Base-by-base conservation (phyloP, 2,329 filamentous ascomycete species). In the Ophiocordyceps camponoti-floridani region DNA sequence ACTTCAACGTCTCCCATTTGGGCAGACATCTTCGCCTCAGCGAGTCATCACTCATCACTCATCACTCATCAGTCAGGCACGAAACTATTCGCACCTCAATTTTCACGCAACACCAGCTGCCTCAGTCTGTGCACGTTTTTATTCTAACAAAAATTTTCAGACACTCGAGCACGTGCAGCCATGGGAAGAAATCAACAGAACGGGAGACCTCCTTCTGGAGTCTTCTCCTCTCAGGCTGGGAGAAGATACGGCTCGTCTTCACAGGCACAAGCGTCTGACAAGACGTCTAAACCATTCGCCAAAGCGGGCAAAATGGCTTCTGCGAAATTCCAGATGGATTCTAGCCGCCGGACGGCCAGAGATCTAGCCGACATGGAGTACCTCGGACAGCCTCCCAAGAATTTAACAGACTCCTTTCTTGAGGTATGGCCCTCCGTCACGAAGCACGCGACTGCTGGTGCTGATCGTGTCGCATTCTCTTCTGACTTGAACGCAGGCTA, bases 401-500 rank as follows among this genome's bases (percentile, higher is more conserved):
- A 42, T 10, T 14, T 30, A 27, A 14, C 18, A 16, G 16, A 38
- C 13, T 19, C 35, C 9, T 16, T 38, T 10, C 8, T 42, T n/a
- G 41, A 42, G 41, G 41, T 31, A 31, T 19, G 23, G 18, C 26
- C 14, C 35, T 38, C 35, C 18, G 13, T n/a, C n/a, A 9, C 35
- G 35, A 18, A 19, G 35, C 16, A 38, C n/a, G 16, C 35, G 11
- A 16, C 26, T 28, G 14, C 27, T 4, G 7, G 14, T 8, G 26
- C 26, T 42, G 9, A 11, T 10, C 26, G n/a, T 11, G 14, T 16
- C 18, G 18, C 11, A 19, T 3, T 42, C 6, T n/a, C 6, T n/a
- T 14, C 40, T 49, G 45, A 51, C 41, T 50, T 51, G 13, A 11
- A 11, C 16, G 3, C 18, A 59, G 52, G 51, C 49, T 4, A 52